These are phyloP conservation scores for Phytophthora pluvialis DNA, from an alignment of 352 stramenopile genomes.

Conservation along the genomic window DNA sequence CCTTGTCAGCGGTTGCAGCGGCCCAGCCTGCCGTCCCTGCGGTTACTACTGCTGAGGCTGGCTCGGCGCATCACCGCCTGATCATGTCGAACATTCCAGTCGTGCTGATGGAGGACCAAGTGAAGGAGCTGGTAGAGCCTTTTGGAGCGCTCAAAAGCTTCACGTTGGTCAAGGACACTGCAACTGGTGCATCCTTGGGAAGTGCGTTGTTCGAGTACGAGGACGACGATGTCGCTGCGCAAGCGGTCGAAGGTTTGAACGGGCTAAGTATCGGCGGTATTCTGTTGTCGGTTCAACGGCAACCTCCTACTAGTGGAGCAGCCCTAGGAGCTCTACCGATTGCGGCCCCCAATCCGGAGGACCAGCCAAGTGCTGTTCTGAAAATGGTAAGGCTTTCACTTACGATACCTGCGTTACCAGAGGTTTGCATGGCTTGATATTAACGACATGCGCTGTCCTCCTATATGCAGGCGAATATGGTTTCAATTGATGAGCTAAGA, in stretches of 20 bases:
- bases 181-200: constrained; percentile 57
- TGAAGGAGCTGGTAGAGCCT: constrained; percentile 86
- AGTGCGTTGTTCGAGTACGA: constrained; percentile 87
- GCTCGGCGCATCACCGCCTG: constrained; percentile 44
- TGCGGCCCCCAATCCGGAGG: constrained; percentile 24
- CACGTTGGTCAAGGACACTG: constrained; percentile 60
- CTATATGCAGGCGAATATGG: constrained; percentile 77
- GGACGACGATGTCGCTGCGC: constrained; percentile 56
- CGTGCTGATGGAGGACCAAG: constrained; percentile 77
- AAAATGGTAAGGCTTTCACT: constrained; percentile 69
- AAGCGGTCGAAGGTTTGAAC: constrained; percentile 76
- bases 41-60: constrained; percentile 1
- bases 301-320: constrained; percentile 34
- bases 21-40: not conserved
- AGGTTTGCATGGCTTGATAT: not conserved
- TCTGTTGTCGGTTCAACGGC: constrained; percentile 66
- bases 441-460: constrained; percentile 1
- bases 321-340: constrained; percentile 1
- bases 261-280: constrained; percentile 81
- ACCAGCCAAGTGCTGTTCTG: constrained; percentile 62
- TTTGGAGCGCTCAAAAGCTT: constrained; percentile 81
- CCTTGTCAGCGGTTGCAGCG: constrained; percentile 13
- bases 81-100: constrained; percentile 88
- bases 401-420: not conserved
- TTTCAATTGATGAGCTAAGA: constrained; percentile 81